phyloP scores from a whole-genome alignment of 306 rosid species.

The Mimosa bimucronata region DNA sequence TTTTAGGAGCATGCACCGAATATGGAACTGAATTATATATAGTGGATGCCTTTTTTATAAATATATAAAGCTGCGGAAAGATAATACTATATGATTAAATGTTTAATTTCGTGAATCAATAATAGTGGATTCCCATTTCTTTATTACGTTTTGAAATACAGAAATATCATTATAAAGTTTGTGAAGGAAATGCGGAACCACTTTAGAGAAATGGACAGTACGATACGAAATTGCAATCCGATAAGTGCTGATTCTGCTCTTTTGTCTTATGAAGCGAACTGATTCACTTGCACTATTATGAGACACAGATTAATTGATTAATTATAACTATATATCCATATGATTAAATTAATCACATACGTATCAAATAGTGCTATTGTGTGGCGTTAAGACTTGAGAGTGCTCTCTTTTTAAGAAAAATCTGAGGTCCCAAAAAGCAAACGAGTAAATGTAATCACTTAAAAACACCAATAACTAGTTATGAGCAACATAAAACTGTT shows the following conservation, averaged over 20 bases:
- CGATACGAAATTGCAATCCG: neutral
- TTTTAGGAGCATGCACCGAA: neutral
- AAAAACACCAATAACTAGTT: too few species aligned
- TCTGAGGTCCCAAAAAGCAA: too few species aligned
- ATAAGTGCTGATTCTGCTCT: neutral
- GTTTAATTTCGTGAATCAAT: neutral
- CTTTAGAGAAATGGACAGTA: neutral
- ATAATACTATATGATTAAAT: neutral
- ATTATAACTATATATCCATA: neutral
- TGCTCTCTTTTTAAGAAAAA: neutral
- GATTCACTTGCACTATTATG: neutral
- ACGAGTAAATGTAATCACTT: too few species aligned
- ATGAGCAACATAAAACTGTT: too few species aligned
- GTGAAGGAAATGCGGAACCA: neutral
- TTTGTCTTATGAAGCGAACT: neutral
- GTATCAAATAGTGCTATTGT: neutral
- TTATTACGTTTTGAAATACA: neutral
- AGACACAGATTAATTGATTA: neutral
- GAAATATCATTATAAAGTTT: neutral
- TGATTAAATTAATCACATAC: neutral
- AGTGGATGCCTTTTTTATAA: neutral
- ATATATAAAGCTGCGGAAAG: neutral
- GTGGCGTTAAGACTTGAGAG: neutral
- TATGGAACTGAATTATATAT: neutral
- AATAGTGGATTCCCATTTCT: neutral